Base-by-base conservation (phyloP, 306 rosid species). In the Arachis hypogaea region DNA sequence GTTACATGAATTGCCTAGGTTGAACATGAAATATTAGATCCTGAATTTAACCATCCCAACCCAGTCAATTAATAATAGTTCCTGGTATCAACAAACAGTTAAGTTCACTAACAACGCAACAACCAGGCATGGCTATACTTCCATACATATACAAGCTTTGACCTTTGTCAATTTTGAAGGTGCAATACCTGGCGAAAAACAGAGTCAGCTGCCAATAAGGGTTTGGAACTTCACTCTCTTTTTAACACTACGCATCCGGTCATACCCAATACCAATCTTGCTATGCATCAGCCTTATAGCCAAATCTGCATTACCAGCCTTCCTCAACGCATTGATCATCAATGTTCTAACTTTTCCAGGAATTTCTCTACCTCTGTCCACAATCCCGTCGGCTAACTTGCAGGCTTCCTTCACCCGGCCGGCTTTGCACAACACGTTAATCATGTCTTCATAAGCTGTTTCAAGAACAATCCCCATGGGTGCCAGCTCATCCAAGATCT, bases 221-320 rank as follows among this genome's bases (percentile, higher is more conserved):
- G 77, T 78, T 80, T 86, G 85, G 71, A 94, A 92, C 84, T 84
- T 89, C 49, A 94, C 97, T 73, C 96, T 86, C 82, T 69, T 88
- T 79, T 92, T 92, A 55, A 90, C 69, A 52, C 96, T 88, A 60
- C 93, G 86, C 81, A 77, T 68, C 77, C 98, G 80, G 63, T 88
- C 93, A 83, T 94, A 94, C 55, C 99, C 99, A 69, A 94, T 86
- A 59, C 99, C 98, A 10, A 92, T 88, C 88, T 83, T 94, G 78
- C 98, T 87, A 63, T 90, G 96, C 96, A 86, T 92, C 87, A 94
- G 81, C 78, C 88, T 92, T 40, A 90, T 87, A 5, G 96, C 97
- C 63, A 92, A 82, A 72, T 87, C 96, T 30, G 90, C 85, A 80
- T 84, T 87, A 66, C 96, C 93, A 42, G 97, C 86, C 77, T 89